phyloP scores from a whole-genome alignment of 805 yeast genomes.

The Monosporozyma aerobia region DNA sequence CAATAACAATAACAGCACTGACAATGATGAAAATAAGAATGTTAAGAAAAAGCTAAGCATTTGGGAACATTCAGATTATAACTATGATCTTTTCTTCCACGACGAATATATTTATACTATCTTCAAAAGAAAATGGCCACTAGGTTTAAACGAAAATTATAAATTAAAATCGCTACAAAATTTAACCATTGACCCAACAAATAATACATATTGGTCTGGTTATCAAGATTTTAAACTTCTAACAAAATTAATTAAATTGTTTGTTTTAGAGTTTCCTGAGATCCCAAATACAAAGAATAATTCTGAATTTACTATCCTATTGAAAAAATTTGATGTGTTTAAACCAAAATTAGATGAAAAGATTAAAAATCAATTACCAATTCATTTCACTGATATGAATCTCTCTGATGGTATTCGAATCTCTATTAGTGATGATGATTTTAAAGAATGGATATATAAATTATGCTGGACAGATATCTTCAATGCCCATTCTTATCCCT shows the following conservation, averaged over 20 bases:
- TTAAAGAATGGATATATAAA: constrained; percentile 18
- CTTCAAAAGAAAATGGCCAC: constrained; percentile 23
- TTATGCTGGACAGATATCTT: constrained; percentile 26
- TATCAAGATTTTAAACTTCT: constrained; percentile 13
- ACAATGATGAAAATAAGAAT: not conserved
- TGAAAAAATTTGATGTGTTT: constrained; percentile 13
- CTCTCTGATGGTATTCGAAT: constrained; percentile 8
- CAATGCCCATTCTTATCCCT: constrained; percentile 15
- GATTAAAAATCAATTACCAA: constrained; percentile 9
- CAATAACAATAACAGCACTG: not conserved
- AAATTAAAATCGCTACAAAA: constrained; percentile 16
- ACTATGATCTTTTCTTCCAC: constrained; percentile 10
- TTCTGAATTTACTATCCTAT: constrained; percentile 12
- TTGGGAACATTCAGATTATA: constrained; percentile 21
- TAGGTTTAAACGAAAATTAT: constrained; percentile 18
- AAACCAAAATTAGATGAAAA: constrained; percentile 10
- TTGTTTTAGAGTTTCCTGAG: constrained; percentile 18
- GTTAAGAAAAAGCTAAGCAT: constrained; percentile 14
- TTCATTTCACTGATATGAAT: constrained; percentile 6
- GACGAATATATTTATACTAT: constrained; percentile 12
- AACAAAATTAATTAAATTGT: constrained; percentile 13
- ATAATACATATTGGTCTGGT: constrained; percentile 22
- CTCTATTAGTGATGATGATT: constrained; percentile 6
- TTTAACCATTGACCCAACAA: not conserved
- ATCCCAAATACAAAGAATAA: constrained; percentile 18